A percentile compares a stretch with the other conserved stretches of the same genome.
Conservation (phyloP, 306 rosid species). For the Rosa lucieae region DNA sequence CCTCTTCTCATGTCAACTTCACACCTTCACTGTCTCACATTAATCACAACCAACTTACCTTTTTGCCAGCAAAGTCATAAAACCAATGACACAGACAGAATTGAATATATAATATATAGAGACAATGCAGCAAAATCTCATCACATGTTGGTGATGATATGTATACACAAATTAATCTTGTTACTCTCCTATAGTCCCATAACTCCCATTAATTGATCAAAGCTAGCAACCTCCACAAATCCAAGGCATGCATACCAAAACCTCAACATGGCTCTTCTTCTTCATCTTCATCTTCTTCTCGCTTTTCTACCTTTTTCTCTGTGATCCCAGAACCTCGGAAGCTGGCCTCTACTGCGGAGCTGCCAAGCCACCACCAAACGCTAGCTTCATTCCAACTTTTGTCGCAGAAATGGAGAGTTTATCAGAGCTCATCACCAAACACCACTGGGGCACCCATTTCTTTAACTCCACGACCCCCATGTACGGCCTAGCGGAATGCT, state of each 20-base stretch:
- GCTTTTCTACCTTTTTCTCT: constrained; percentile 18
- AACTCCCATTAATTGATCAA: too few relatives aligned
- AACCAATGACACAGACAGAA: neutral
- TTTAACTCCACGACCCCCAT: constrained; percentile 50
- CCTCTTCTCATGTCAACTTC: neutral
- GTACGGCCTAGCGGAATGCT: constrained; percentile 70
- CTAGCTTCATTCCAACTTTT: constrained; percentile 58
- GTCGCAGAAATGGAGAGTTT: constrained; percentile 63
- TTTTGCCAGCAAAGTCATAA: neutral
- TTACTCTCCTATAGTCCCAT: too few relatives aligned
- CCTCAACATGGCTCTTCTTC: constrained; percentile 19
- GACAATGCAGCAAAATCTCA: neutral
- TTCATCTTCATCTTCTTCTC: constrained; percentile 18
- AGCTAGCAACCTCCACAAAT: neutral
- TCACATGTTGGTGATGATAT: neutral
- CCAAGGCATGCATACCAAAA: neutral
- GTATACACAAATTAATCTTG: too few relatives aligned
- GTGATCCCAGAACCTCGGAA: constrained; percentile 62
- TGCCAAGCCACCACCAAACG: constrained; percentile 16
- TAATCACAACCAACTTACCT: neutral
- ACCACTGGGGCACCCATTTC: constrained; percentile 43
- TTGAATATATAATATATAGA: neutral
- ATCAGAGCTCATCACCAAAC: constrained; percentile 36
- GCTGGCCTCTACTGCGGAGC: constrained; percentile 53
- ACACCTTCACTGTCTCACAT: neutral